These are phyloP conservation scores for Lactarius hengduanensis DNA, from an alignment of 768 basidiomycete genomes.

Conservation along the genomic window DNA sequence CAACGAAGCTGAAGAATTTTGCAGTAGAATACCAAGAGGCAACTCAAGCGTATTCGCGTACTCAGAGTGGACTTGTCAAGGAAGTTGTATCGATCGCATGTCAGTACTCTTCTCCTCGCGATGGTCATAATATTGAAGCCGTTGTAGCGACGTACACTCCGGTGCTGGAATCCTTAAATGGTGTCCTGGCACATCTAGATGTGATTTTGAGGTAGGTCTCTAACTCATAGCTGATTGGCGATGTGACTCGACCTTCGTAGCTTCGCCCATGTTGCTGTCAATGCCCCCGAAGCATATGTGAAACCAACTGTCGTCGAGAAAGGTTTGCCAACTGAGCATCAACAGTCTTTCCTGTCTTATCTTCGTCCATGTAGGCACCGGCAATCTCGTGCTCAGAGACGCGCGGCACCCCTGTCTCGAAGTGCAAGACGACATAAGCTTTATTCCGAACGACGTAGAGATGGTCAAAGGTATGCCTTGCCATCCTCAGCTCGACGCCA, in stretches of 20 bases:
- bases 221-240: neutral
- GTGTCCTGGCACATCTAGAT: slow-evolving; percentile 84
- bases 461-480: slow-evolving; percentile 73
- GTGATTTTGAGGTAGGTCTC: slow-evolving; percentile 76
- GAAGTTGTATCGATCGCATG: slow-evolving; percentile 92
- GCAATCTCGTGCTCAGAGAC: slow-evolving; percentile 75
- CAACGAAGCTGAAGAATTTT: slow-evolving; percentile 63
- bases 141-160: slow-evolving; percentile 85
- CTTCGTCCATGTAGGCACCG: slow-evolving; percentile 54
- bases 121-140: neutral
- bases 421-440: slow-evolving; percentile 91
- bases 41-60: slow-evolving; percentile 65
- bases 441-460: slow-evolving; percentile 94
- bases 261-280: slow-evolving; percentile 88
- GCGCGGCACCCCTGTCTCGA: slow-evolving; percentile 97
- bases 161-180: slow-evolving; percentile 81
- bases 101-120: slow-evolving; percentile 34
- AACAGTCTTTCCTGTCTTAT: neutral
- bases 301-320: slow-evolving; percentile 79
- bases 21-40: slow-evolving; percentile 71
- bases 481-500: neutral
- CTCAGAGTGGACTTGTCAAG: slow-evolving; percentile 81
- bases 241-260: slow-evolving; percentile 40
- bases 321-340: slow-evolving; percentile 44
- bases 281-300: slow-evolving; percentile 84